Percentiles rank a stretch among this genome's conserved stretches.
phyloP scores from a whole-genome alignment of 306 rosid species.

The Lupinus albus region DNA sequence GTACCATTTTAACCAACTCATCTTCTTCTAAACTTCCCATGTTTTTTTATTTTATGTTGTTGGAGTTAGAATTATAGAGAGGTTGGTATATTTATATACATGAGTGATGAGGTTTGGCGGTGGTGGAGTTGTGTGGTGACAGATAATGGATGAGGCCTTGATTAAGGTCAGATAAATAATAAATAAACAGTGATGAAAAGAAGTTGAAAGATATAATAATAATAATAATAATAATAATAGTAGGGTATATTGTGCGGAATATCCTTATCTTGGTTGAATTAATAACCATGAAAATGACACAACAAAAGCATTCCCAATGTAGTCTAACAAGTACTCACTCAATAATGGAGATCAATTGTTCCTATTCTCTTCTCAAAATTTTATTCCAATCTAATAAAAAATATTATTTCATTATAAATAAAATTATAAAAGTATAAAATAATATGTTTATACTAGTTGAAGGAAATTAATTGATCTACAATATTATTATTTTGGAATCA shows the following conservation, averaged over 20 bases:
- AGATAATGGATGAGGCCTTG: constrained; percentile 36
- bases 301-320: too few species aligned
- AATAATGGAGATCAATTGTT: too few species aligned
- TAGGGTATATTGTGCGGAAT: constrained; percentile 21
- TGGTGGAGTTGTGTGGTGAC: constrained; percentile 43
- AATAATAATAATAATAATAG: neutral
- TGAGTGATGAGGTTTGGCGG: constrained; percentile 43
- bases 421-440: too few species aligned
- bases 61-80: neutral
- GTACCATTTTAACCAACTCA: constrained; percentile 59
- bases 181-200: neutral
- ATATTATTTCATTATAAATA: too few species aligned
- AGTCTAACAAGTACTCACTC: too few species aligned
- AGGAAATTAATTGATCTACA: too few species aligned
- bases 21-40: constrained; percentile 78
- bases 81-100: constrained; percentile 12
- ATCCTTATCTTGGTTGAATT: constrained; percentile 40
- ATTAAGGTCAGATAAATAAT: constrained; percentile 2
- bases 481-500: too few species aligned
- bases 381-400: too few species aligned
- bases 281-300: constrained; percentile 19
- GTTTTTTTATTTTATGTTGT: neutral
- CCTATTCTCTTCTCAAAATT: too few species aligned
- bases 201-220: neutral
- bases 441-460: too few species aligned